Evolutionary conservation across 1,284 basidiomycete species (phyloP), one percentile per base, ranked within the genome.

Genomic region (Sparassis latifolia): DNA sequence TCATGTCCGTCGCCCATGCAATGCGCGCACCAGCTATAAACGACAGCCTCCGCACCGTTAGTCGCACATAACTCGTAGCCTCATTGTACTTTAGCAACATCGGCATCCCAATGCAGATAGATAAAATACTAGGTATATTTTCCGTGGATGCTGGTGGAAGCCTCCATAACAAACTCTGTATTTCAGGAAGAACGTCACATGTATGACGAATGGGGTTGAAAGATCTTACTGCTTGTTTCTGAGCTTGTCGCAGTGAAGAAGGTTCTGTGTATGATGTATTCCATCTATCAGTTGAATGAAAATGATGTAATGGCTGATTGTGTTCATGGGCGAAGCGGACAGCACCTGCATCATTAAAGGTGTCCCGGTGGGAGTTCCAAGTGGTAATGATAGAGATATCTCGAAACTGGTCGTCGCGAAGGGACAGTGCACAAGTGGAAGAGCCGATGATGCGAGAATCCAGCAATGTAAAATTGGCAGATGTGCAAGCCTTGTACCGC

Each of bases 401-500:
- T 37, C 35, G 6, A 12, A 37, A 37, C 35, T 12, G 6, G 6
- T 37, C 12, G 1, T 37, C 6, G 12, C 7, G 7, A 7, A 37
- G 35, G 7, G 6, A 7, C 12, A 1, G 35, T 12, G 7, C 12
- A 12, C 12, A 6, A 7, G 35, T 12, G 12, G 7, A 7, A 7
- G 7, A 37, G 12, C 35, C 35, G 6, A 12, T 1, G 12, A 65
- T 38, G 10, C 61, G 10, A 4, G 56, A 57, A 10, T 52, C 49
- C 2, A 74, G 49, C 47, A 70, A 66, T 1, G 10, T 33, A 4
- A 73, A 53, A 48, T 75, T 69, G 4, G 59, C 61, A 0, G 38
- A 2, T 2, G 67, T 71, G 47, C 71, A 73, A 0, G 61, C 51
- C 27, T 57, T 62, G 52, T 69, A 70, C 5, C 65, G 28, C 66